Conservation (phyloP, 495 filamentous ascomycete species). For the Elaphomyces granulatus region DNA sequence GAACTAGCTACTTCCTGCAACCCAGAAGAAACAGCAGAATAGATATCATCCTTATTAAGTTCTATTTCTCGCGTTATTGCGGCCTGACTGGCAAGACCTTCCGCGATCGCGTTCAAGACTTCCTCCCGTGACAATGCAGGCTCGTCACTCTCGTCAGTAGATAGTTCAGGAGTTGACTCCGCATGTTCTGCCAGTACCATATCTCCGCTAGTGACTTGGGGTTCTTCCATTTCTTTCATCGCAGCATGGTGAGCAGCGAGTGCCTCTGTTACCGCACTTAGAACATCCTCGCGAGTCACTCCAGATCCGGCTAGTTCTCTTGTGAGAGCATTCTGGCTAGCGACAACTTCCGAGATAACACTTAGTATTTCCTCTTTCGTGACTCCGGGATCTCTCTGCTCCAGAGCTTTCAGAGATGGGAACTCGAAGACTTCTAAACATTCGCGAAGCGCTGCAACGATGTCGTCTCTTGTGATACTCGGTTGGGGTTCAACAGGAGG, state of each 20-base stretch:
- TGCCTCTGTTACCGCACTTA: constrained; percentile 29
- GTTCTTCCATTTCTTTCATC: constrained; percentile 22
- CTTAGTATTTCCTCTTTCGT: constrained; percentile 29
- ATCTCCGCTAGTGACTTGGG: constrained; percentile 11
- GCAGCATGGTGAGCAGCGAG: constrained; percentile 28
- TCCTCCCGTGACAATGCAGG: constrained; percentile 33
- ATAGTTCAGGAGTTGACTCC: constrained; percentile 35
- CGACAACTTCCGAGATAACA: constrained; percentile 32
- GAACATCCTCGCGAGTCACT: constrained; percentile 33
- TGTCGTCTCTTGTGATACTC: constrained; percentile 24
- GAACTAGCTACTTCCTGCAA: constrained; percentile 37
- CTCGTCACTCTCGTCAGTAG: constrained; percentile 13
- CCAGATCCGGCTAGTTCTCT: constrained; percentile 35
- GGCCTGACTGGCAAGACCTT: constrained; percentile 38
- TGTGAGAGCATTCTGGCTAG: constrained; percentile 30
- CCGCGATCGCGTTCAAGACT: constrained; percentile 41
- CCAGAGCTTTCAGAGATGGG: constrained; percentile 20
- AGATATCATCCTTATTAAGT: constrained; percentile 48
- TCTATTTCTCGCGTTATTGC: constrained; percentile 41
- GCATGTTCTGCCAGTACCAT: constrained; percentile 43
- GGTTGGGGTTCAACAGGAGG: constrained; percentile 40
- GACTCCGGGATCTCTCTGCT: constrained; percentile 12
- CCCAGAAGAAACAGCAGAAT: constrained; percentile 48
- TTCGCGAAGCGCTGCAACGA: constrained; percentile 5
- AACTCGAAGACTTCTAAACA: constrained; percentile 46